Evolutionary conservation across 2,329 filamentous ascomycete genomes (phyloP).

Genomic region (Sclerotinia sclerotiorum): DNA sequence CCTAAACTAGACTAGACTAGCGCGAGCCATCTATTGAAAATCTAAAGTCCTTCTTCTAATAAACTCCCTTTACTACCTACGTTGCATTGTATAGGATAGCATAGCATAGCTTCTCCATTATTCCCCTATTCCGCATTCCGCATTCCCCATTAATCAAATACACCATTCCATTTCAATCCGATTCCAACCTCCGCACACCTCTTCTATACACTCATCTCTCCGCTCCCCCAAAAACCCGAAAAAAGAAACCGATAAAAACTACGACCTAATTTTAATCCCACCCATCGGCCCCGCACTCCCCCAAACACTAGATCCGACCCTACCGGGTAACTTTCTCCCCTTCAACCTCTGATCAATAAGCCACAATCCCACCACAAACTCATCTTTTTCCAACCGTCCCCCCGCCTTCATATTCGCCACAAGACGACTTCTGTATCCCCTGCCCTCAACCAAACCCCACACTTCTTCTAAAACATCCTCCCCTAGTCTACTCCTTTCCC

Average conservation of each 20-base stretch:
- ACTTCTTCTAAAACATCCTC: constrained; percentile 69
- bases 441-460: constrained; percentile 71
- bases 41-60: no score
- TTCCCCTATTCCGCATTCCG: no score
- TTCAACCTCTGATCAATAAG: constrained; percentile 78
- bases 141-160: neutral
- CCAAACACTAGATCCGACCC: constrained; percentile 75
- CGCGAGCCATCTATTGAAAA: no score
- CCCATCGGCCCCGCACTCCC: constrained; percentile 57
- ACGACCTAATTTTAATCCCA: constrained; percentile 34
- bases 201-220: neutral
- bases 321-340: constrained; percentile 72
- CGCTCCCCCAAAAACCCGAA: no score
- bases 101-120: no score
- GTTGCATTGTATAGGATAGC: no score
- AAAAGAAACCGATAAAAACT: neutral
- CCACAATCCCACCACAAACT: constrained; percentile 84
- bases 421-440: constrained; percentile 47
- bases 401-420: constrained; percentile 60
- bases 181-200: neutral
- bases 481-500: constrained; percentile 67
- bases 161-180: neutral
- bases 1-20: no score
- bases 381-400: constrained; percentile 61
- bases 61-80: no score